Evolutionary conservation across 225 moss, liverwort and hornwort species (phyloP), one percentile per base, ranked within the genome.

Genomic region (Climacium dendroides): DNA sequence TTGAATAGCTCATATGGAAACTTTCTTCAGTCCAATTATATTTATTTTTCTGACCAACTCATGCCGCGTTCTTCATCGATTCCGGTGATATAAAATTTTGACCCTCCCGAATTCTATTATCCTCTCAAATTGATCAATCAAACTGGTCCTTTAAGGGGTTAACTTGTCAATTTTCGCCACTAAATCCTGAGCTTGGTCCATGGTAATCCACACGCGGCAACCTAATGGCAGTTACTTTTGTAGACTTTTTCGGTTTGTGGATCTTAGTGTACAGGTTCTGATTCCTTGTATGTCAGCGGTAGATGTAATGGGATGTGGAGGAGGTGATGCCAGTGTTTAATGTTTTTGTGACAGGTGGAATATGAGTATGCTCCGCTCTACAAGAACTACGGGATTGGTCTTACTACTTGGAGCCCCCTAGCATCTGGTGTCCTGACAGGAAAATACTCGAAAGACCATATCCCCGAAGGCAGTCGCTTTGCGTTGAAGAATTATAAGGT

Each of bases 341-440:
- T 88, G 26, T 50, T 69, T 79, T 55, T 29, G 45, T 81, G 77
- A 76, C 90, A 97, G 97, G 97, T 97, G 74, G 98, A 98, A 88
- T 15, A 78, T 13, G 98, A 98, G 83, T 98, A 95, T 52, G 78
- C 90, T 76, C 97, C 97, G 25, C 91, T 98, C 16, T 98, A 97
- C 91, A 90, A 96, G 87, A 90, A 91, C 35, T 97, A 97, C 84
- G 98, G 98, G 29, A 63, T 96, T 73, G 98, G 98, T 64, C 94
- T 98, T 84, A 98, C 98, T 9, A 98, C 98, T 13, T 98, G 98
- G 98, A 98, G 98, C 80, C 98, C 98, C 48, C 94, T 97, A 77
- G 98, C 98, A 50, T 98, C 97, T 47, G 98, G 98, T 88, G 97
- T 98, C 74, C 92, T 98, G 43, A 94, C 97, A 35, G 98, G 98